A percentile compares a stretch with the other conserved stretches of the same genome.
Evolutionary conservation across 2,329 filamentous ascomycete species (phyloP).

Genomic region (Ophiostoma novo-ulmi): DNA sequence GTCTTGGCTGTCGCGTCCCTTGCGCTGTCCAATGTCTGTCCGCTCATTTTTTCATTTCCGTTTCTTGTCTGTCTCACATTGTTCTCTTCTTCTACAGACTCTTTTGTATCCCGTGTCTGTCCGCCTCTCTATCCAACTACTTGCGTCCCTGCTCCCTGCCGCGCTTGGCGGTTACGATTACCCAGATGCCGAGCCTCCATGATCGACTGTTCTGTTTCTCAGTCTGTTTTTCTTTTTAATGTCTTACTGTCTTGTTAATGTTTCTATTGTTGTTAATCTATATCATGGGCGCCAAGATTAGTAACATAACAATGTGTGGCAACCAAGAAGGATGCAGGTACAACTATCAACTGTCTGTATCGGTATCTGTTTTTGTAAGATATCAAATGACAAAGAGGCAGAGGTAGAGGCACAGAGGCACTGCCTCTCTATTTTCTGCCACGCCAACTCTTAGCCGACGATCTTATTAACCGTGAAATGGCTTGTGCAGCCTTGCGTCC

Average conservation of each 20-base stretch:
- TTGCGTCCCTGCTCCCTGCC: neutral
- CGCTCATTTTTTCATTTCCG: neutral
- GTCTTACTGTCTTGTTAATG: neutral
- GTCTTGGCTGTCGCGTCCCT: slow-evolving; percentile 7
- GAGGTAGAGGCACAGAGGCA: neutral
- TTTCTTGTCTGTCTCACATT: slow-evolving; percentile 3
- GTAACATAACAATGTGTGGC: neutral
- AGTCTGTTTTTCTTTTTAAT: neutral
- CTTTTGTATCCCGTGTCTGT: neutral
- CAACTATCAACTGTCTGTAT: neutral
- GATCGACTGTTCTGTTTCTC: neutral
- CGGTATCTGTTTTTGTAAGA: too few relatives aligned
- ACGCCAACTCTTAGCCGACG: slow-evolving; percentile 1
- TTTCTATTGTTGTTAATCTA: neutral
- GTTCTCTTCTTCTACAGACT: neutral
- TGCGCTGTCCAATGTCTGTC: neutral
- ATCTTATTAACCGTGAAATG: neutral
- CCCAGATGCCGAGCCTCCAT: slow-evolving; percentile 7
- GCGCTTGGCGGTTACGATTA: slow-evolving; percentile 7
- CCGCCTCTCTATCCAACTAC: neutral
- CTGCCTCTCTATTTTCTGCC: neutral
- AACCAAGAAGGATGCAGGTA: slow-evolving; percentile 1
- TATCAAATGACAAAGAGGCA: too few relatives aligned
- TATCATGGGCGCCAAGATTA: neutral
- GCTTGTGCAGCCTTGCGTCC: slow-evolving; percentile 2